Evolutionary conservation across 495 filamentous ascomycete genomes (phyloP).

Genomic region (Aspergillus hancockii): DNA sequence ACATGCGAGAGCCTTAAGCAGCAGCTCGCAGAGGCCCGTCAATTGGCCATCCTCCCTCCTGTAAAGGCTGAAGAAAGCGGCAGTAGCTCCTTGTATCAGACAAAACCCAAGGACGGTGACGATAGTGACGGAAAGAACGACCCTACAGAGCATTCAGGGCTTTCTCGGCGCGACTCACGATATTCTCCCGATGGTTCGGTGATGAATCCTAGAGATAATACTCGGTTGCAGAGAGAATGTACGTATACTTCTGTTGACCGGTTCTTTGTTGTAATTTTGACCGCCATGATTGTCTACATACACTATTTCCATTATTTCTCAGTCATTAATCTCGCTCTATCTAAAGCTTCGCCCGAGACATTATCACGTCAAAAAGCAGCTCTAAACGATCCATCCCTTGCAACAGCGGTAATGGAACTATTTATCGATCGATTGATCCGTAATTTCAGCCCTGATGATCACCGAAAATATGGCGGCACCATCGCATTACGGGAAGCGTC

Average conservation of each 20-base stretch:
- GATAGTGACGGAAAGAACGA: background rate
- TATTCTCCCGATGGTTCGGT: background rate
- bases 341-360: background rate
- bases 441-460: slow-evolving; percentile 24
- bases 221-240: background rate
- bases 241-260: background rate
- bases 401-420: slow-evolving; percentile 19
- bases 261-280: background rate
- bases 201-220: background rate
- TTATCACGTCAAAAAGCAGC: slow-evolving; percentile 7
- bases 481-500: slow-evolving; percentile 26
- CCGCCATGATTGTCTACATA: background rate
- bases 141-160: background rate
- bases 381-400: slow-evolving; percentile 16
- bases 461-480: slow-evolving; percentile 17
- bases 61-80: slow-evolving; percentile 19
- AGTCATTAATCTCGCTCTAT: slow-evolving; percentile 2
- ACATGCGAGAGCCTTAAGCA: slow-evolving; percentile 21
- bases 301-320: no score
- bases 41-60: slow-evolving; percentile 17
- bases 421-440: slow-evolving; percentile 27
- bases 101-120: background rate
- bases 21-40: slow-evolving; percentile 24
- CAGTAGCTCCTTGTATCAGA: background rate
- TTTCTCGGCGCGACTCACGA: background rate